These are phyloP conservation scores for Arctium minus DNA, from an alignment of 129 eudicot genomes.

Conservation along the genomic window DNA sequence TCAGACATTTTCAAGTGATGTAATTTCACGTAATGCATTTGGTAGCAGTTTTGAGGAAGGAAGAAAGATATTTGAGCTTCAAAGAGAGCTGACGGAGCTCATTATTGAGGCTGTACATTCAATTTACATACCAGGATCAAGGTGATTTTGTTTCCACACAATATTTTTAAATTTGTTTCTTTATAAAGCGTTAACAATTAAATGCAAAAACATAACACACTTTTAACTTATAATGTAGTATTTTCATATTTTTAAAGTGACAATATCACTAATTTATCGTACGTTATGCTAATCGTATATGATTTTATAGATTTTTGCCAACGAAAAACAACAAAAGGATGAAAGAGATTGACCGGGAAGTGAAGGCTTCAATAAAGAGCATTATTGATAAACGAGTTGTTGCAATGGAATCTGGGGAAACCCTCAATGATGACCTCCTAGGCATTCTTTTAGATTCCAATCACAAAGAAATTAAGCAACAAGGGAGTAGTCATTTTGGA, in stretches of 20 bases:
- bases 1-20: conserved; percentile 14
- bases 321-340: conserved; percentile 24
- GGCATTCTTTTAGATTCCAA: conserved; percentile 37
- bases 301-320: conserved; percentile 20
- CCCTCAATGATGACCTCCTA: conserved; percentile 12
- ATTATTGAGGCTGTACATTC: conserved; percentile 3
- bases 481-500: conserved; percentile 7
- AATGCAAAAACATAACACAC: background rate
- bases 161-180: background rate
- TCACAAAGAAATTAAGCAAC: conserved; percentile 22
- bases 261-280: background rate
- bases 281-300: background rate
- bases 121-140: conserved; percentile 32
- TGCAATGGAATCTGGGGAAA: conserved; percentile 20
- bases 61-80: conserved; percentile 34
- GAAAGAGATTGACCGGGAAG: conserved; percentile 17
- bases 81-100: conserved; percentile 18
- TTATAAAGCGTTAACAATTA: background rate
- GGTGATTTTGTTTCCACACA: background rate
- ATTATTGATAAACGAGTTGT: conserved; percentile 23
- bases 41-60: conserved; percentile 38
- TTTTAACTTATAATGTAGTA: background rate
- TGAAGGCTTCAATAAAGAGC: conserved; percentile 14
- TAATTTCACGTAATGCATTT: conserved; percentile 30
- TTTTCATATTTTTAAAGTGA: background rate